Base-by-base conservation (phyloP, 768 basidiomycete species). In the Dioszegia aurantiaca region DNA sequence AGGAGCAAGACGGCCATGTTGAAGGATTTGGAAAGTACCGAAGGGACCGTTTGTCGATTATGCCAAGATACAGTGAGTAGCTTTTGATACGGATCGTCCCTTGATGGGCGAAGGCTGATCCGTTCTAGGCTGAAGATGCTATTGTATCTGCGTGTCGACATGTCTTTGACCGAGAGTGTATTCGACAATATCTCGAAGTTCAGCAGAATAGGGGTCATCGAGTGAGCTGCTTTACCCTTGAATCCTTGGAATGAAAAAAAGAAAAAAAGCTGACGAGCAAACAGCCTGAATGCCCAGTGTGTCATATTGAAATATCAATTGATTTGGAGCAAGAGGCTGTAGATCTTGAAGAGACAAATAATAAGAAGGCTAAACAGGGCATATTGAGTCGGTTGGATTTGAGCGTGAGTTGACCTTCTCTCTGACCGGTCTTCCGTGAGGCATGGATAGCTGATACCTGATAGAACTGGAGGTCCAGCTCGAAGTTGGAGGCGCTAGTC, bases 141-240 rank as follows among this genome's bases (percentile, higher is more conserved):
- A 97, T 99, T 62, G 85, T 90, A 71, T 86, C 91, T 24, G 88
- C 86, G 66, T 99, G 95, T 72, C 84, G 83, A 39, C 95, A 99
- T 72, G 86, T 95, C 61, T 99, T 95, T 69, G 92, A 97, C 74
- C 84, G 95, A 55, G 89, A 92, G 72, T 99, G 95, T 69, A 93
- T 99, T 76, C 86, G 84, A 68, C 90, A 93, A 75, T 97, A 97
- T 73, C 81, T 98, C 46, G 83, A 89, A 63, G 83, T 86, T 28
- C 89, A 89, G 33, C 64, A 68, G 27, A 19, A 63, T 6, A 56
- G 66, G 36, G 68, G 68, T 64, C 77, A 82, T 46, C 81, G 77
- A 26, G 51, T 53, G 27, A 39, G 51, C 87, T 87, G 64, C 21
- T 3, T 43, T 14, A n/a, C 23, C 44, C 30, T 36, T n/a, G n/a